Conservation (phyloP, 805 yeast genomes). For the Candida pini region DNA sequence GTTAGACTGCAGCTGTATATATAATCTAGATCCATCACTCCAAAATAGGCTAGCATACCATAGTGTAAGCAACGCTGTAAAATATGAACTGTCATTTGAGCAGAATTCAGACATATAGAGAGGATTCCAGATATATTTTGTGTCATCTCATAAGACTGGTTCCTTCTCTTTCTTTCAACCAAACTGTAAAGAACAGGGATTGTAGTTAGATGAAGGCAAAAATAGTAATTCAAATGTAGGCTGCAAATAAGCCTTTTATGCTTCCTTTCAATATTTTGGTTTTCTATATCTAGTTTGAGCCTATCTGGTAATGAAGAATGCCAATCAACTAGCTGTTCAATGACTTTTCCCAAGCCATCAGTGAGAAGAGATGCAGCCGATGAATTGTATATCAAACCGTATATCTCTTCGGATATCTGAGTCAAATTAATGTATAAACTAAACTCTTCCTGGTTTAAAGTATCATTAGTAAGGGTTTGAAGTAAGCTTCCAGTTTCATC, state of each 20-base stretch:
- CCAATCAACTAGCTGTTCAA: constrained; percentile 22
- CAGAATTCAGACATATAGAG: constrained; percentile 23
- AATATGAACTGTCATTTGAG: constrained; percentile 19
- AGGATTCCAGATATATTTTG: constrained; percentile 16
- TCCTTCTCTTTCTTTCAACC: constrained; percentile 13
- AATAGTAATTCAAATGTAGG: constrained; percentile 23
- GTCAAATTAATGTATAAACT: constrained; percentile 17
- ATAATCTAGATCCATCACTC: constrained; percentile 27
- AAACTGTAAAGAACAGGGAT: constrained; percentile 22
- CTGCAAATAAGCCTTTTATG: constrained; percentile 19
- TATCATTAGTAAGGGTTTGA: constrained; percentile 1
- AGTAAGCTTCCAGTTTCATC: constrained; percentile 6
- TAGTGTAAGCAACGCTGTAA: constrained; percentile 15
- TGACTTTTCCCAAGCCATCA: constrained; percentile 12
- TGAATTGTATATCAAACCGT: constrained; percentile 16
- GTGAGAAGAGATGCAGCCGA: constrained; percentile 10
- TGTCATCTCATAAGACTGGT: constrained; percentile 8
- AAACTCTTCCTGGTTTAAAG: constrained; percentile 11
- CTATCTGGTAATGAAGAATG: constrained; percentile 16
- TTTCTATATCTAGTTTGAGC: constrained; percentile 10
- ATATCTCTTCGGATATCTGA: constrained; percentile 19
- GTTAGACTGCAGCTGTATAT: constrained; percentile 22
- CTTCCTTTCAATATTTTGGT: constrained; percentile 11
- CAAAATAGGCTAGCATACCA: constrained; percentile 20
- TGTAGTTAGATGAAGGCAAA: constrained; percentile 25